Evolutionary conservation across 352 stramenopile genomes (phyloP).

Genomic region (Phytophthora pinifolia): DNA sequence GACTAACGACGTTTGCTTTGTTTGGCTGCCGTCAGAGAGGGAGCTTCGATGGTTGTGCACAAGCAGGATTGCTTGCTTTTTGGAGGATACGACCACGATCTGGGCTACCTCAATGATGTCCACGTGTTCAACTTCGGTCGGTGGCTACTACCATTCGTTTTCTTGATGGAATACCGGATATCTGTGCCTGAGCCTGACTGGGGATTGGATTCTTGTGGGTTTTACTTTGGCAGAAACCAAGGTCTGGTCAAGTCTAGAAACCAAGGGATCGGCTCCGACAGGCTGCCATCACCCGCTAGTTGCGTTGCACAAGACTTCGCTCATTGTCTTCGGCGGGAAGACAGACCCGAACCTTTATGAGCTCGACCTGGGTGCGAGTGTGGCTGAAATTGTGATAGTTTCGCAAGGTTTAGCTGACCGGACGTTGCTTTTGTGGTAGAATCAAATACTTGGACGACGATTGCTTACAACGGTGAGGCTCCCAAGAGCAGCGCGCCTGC

Average conservation of each 20-base stretch:
- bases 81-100: conserved; percentile 96
- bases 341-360: conserved; percentile 96
- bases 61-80: conserved; percentile 94
- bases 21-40: conserved; percentile 47
- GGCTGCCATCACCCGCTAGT: conserved; percentile 94
- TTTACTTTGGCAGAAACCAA: conserved; percentile 38
- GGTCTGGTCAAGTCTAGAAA: conserved; percentile 90
- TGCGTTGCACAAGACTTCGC: conserved; percentile 90
- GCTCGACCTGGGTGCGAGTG: conserved; percentile 73
- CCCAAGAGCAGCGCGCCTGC: conserved; percentile 91
- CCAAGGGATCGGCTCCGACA: conserved; percentile 89
- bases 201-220: not conserved
- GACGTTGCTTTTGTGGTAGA: conserved; percentile 31
- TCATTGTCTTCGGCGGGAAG: conserved; percentile 94
- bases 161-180: not conserved
- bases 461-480: conserved; percentile 64
- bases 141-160: not conserved
- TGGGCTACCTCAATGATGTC: conserved; percentile 94
- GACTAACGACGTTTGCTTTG: not conserved
- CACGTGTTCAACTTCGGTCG: conserved; percentile 96
- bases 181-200: not conserved
- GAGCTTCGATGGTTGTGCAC: conserved; percentile 89
- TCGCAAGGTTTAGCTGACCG: conserved; percentile 2
- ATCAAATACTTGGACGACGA: conserved; percentile 60
- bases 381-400: not conserved